Base-by-base conservation (phyloP, 2,329 filamentous ascomycete species). In the Xylariaceae sp. region DNA sequence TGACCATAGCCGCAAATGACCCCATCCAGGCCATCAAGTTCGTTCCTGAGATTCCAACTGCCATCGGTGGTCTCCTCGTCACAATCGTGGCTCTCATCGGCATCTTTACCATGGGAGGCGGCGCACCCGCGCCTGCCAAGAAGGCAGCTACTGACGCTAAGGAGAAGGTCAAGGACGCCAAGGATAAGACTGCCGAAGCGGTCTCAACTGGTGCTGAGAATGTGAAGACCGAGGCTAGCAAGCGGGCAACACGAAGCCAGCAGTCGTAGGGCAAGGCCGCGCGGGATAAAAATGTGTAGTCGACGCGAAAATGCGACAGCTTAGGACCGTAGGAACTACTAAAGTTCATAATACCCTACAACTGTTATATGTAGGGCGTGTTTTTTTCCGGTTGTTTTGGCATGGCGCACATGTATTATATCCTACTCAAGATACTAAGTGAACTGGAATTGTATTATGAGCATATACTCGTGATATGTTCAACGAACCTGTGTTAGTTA, bases 21-120 rank as follows among this genome's bases (percentile, higher is more conserved):
- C 92, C 93, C 56, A 69, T 96, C 64, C 82, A 92, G 78, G 93
- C 93, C 50, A 79, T 93, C 78, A 90, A 91, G 79, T 90, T 91
- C 68, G 90, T 97, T 63, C 95, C 95, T 64, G 95, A 97, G 79
- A 88, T 96, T 67, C 91, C 92, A 62, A 92, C 87, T 71, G 90
- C 86, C 70, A 79, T 96, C 70, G 89, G 81, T 70, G 89, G 88
- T 64, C 74, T 92, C 62, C 73, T 88, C 44, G 77, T 91, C 54
- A 86, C 89, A 47, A 71, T 95, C 65, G 73, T 96, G 59, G 85
- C 88, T 64, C 68, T 96, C 62, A 75, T 96, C 61, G 82, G 85
- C 66, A 77, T 89, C 62, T 75, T 93, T 67, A 81, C 84, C 65
- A 75, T 85, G 62, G 85, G 86, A 67, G 81, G 81, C 67, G 81